Evolutionary conservation across 768 basidiomycete genomes (phyloP), one percentile per base, ranked within the genome.

Genomic region (Tulasnella sp.): DNA sequence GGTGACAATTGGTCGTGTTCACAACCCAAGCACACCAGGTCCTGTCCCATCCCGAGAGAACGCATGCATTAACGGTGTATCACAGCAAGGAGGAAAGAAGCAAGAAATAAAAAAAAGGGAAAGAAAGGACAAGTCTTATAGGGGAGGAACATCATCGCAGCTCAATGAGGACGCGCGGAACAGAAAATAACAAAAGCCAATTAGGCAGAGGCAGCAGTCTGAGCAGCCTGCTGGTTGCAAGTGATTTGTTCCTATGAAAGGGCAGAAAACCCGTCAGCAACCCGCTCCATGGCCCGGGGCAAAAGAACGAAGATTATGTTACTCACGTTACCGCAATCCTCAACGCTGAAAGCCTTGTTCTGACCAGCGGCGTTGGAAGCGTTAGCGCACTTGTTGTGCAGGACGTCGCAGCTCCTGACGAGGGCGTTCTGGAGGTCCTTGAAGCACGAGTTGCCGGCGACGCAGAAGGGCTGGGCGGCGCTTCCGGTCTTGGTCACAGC

Each of bases 401-500:
- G 89, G 52, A 89, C 86, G 81, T 89, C 89, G 84, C 91, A 91
- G 1, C 89, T 89, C 40, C 90, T 88, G 31, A 88, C 88, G 42
- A 91, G 85, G 24, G 90, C 90, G 56, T 87, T 88, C 42, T 84
- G 84, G 19, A 85, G 52, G 82, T 89, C 88, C 42, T 89, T 81
- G 87, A 91, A 91, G 58, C 83, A 81, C 83, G 89, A 89, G 71
- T 86, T 87, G 76, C 83, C 84, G 18, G 85, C 84, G 75, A 90
- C 89, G 9, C 84, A 81, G 84, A 91, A 91, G 27, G 62, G 62
- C 52, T 88, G 46, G 44, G 75, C 75, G 16, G 40, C 89, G 79
- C 85, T 84, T 38, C 88, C 89, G 52, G 88, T 88, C 77, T 83
- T 80, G 40, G 83, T 85, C 52, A 89, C 88, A 14, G 87, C 82